These are phyloP conservation scores for Fusarium chuoi DNA, from an alignment of 2,329 filamentous ascomycete species.

Conservation along the genomic window DNA sequence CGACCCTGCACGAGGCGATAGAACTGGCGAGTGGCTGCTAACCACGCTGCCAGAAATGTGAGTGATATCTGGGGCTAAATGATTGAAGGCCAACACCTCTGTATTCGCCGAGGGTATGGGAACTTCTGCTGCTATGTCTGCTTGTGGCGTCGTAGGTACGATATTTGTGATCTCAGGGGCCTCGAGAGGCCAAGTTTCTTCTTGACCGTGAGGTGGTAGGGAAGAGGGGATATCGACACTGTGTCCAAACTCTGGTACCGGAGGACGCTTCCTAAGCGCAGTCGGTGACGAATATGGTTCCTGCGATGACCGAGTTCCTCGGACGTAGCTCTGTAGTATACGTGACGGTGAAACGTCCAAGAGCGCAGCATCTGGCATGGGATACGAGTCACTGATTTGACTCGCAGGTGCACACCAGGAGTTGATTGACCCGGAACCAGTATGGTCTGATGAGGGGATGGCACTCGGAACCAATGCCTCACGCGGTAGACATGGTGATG, in stretches of 20 bases:
- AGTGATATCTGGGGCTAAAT: slow-evolving; percentile 42
- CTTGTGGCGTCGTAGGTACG: slow-evolving; percentile 43
- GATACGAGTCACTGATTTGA: slow-evolving; percentile 66
- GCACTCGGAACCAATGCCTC: neutral
- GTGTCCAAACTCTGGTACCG: neutral
- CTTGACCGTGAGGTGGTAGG: slow-evolving; percentile 25
- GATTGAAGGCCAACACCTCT: slow-evolving; percentile 13
- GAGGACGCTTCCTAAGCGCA: neutral
- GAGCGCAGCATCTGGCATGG: slow-evolving; percentile 46
- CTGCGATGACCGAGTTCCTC: slow-evolving; percentile 42
- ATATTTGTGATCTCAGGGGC: slow-evolving; percentile 12
- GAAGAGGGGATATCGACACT: slow-evolving; percentile 42
- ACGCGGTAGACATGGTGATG: slow-evolving; percentile 46
- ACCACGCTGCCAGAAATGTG: slow-evolving; percentile 49
- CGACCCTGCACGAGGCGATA: slow-evolving; percentile 44
- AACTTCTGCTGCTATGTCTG: neutral
- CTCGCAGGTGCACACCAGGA: slow-evolving; percentile 60
- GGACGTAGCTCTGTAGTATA: slow-evolving; percentile 61
- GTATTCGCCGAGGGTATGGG: slow-evolving; percentile 6
- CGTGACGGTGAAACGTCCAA: slow-evolving; percentile 58
- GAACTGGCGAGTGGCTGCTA: slow-evolving; percentile 24
- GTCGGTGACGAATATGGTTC: slow-evolving; percentile 24
- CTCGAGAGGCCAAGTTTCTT: slow-evolving; percentile 7
- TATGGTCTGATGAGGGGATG: slow-evolving; percentile 12
- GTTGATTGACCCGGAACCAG: slow-evolving; percentile 36